These are phyloP conservation scores for Chalaropsis thielavioides DNA, from an alignment of 2,329 filamentous ascomycete species.

Conservation along the genomic window DNA sequence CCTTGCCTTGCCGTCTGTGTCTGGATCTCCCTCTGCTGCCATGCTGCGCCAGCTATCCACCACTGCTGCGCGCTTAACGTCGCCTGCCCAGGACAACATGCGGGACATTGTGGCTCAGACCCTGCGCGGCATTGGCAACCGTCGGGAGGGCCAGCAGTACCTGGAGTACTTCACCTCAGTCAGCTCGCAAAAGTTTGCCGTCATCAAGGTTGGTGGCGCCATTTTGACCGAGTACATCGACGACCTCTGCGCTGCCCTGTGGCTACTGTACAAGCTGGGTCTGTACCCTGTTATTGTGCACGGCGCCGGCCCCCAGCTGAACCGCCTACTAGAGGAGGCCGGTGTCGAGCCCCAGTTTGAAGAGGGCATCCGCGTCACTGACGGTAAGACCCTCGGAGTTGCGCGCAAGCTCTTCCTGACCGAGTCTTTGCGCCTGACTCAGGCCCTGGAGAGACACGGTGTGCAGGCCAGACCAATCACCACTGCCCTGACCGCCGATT, in stretches of 20 bases:
- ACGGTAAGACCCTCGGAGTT: slow-evolving; percentile 83
- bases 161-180: slow-evolving; percentile 94
- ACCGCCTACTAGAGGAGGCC: slow-evolving; percentile 75
- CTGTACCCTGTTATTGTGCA: slow-evolving; percentile 93
- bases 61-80: slow-evolving; percentile 6
- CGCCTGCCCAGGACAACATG: slow-evolving; percentile 22
- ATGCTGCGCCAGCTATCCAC: slow-evolving; percentile 15
- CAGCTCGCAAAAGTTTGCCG: slow-evolving; percentile 90
- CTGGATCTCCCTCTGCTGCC: slow-evolving; percentile 1
- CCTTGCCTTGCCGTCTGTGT: background rate
- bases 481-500: slow-evolving; percentile 84
- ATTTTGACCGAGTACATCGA: slow-evolving; percentile 91
- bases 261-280: slow-evolving; percentile 87
- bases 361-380: slow-evolving; percentile 89
- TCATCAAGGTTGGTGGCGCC: slow-evolving; percentile 95
- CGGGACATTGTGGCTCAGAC: slow-evolving; percentile 35
- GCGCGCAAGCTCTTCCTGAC: slow-evolving; percentile 86
- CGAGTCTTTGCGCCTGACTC: slow-evolving; percentile 85
- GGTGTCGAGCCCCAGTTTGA: slow-evolving; percentile 92
- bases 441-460: slow-evolving; percentile 78
- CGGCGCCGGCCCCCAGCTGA: slow-evolving; percentile 87
- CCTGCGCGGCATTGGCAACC: slow-evolving; percentile 88
- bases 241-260: slow-evolving; percentile 74
- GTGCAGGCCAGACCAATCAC: slow-evolving; percentile 81
- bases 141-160: slow-evolving; percentile 93